Percentiles rank a stretch among this genome's conserved stretches.
phyloP scores from a whole-genome alignment of 2,329 filamentous ascomycete genomes.

The Fusarium newnesense region DNA sequence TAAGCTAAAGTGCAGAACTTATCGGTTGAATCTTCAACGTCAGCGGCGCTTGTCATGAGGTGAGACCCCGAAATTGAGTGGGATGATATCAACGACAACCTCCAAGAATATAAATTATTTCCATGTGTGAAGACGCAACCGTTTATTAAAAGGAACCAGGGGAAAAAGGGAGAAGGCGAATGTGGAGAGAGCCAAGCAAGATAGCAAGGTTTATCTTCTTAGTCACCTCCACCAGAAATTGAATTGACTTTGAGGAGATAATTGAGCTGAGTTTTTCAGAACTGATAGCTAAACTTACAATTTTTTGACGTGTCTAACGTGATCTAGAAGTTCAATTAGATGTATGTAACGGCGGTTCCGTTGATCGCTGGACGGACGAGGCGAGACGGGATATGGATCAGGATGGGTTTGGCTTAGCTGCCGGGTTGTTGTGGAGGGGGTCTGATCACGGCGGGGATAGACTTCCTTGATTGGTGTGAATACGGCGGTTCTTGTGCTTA shows the following conservation, averaged over 20 bases:
- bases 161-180: not conserved
- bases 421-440: not conserved
- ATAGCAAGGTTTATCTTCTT: not conserved
- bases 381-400: conserved; percentile 13
- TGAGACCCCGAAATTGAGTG: not conserved
- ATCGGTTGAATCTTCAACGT: conserved; percentile 16
- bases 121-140: not conserved
- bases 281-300: not conserved
- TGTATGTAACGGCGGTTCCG: conserved; percentile 6
- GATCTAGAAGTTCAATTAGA: conserved; percentile 13
- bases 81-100: not conserved
- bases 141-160: not conserved
- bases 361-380: not conserved
- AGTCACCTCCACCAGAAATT: not conserved
- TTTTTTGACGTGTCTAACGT: conserved; percentile 11
- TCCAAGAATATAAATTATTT: not conserved
- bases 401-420: conserved; percentile 6
- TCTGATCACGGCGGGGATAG: conserved; percentile 7
- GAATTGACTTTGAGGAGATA: not conserved
- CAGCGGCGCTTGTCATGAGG: conserved; percentile 25
- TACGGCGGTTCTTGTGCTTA: not conserved
- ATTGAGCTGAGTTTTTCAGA: not conserved
- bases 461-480: conserved; percentile 9
- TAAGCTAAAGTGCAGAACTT: not conserved
- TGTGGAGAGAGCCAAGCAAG: conserved; percentile 5